Conservation (phyloP, 164 flowering plant genomes). For the Liquidambar formosana region DNA sequence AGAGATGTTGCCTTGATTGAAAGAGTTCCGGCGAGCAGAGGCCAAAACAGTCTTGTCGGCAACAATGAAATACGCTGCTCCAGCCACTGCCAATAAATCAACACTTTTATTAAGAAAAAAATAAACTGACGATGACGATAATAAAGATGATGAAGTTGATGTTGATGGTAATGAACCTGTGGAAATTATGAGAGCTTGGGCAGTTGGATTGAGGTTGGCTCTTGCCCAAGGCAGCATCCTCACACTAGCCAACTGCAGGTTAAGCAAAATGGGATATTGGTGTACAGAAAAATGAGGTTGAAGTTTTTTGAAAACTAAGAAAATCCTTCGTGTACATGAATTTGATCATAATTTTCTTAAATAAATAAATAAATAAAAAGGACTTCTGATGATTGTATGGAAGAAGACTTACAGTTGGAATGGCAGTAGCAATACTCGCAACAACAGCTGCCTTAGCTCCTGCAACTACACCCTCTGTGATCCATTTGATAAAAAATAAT, state of each 20-base stretch:
- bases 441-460: conserved; percentile 87
- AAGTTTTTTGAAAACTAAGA: no score
- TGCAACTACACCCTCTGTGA: conserved; percentile 72
- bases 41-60: conserved; percentile 92
- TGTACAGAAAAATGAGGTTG: no score
- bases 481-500: not conserved
- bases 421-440: conserved; percentile 75
- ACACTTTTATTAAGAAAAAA: not conserved
- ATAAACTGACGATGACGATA: not conserved
- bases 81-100: conserved; percentile 57
- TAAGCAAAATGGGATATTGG: no score
- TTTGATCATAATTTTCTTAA: no score
- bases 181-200: conserved; percentile 91
- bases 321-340: no score
- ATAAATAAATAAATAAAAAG: no score
- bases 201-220: conserved; percentile 82
- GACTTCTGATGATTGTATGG: no score
- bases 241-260: conserved; percentile 78
- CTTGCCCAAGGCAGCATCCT: conserved; percentile 93
- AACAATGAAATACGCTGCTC: conserved; percentile 86
- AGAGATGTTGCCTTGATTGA: conserved; percentile 31
- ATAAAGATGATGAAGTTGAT: no score
- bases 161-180: no score
- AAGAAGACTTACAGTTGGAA: conserved; percentile 79
- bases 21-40: conserved; percentile 74